Conservation (phyloP, 169 alveolate genomes). For the Plasmodium sp. region DNA sequence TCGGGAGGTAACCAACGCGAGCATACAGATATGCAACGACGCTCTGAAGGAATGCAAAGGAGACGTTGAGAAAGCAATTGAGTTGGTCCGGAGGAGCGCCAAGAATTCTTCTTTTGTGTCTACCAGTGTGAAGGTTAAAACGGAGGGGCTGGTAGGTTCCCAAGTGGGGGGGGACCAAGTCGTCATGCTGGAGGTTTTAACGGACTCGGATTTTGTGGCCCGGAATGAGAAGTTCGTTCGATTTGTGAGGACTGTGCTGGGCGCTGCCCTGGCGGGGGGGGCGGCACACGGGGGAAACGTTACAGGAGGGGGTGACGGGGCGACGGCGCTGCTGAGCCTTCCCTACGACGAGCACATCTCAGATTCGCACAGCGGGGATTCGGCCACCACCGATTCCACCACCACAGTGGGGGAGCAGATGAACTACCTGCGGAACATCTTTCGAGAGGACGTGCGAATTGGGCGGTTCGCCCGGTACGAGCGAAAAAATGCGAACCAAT, state of each 20-base stretch:
- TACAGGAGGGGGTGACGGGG: background rate
- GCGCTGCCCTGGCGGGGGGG: background rate
- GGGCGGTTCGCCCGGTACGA: constrained; percentile 35
- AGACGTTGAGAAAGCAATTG: constrained; percentile 56
- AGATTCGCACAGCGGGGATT: background rate
- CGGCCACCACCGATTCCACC: no score
- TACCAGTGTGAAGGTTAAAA: constrained; percentile 34
- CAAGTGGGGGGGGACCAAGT: constrained; percentile 9
- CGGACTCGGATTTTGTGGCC: constrained; percentile 65
- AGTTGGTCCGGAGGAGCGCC: constrained; percentile 24
- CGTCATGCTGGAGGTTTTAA: constrained; percentile 24
- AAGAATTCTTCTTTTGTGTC: constrained; percentile 27
- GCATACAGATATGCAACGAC: constrained; percentile 53
- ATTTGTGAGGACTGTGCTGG: constrained; percentile 1
- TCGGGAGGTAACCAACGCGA: constrained; percentile 59
- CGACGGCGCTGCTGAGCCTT: background rate
- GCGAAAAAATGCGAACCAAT: constrained; percentile 25
- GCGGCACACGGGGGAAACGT: background rate
- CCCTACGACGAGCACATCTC: constrained; percentile 9
- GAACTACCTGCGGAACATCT: constrained; percentile 57
- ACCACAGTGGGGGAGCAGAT: constrained; percentile 39
- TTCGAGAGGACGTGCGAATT: constrained; percentile 53
- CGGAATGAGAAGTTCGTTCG: constrained; percentile 19
- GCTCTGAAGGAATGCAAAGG: constrained; percentile 50
- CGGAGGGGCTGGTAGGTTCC: constrained; percentile 36